Evolutionary conservation across 139 green algal genomes (phyloP).

Genomic region (Eudorina sp.): DNA sequence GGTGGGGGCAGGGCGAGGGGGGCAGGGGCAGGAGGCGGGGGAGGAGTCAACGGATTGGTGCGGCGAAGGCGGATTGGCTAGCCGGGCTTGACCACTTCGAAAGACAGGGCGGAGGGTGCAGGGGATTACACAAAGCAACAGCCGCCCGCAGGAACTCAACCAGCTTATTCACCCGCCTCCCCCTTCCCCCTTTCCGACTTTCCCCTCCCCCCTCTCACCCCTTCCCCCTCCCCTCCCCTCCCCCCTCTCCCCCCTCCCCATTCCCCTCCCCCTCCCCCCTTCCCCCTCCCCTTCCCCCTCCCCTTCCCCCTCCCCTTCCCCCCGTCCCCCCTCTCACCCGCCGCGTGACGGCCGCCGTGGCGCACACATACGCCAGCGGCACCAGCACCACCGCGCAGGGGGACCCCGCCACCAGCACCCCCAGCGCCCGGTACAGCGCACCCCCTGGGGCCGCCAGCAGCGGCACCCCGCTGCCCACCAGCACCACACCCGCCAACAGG

Average conservation of each 20-base stretch:
- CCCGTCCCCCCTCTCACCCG: conserved; percentile 6
- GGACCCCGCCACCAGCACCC: conserved; percentile 84
- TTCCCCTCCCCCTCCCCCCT: background rate
- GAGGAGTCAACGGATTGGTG: background rate
- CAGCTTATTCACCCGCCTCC: no score
- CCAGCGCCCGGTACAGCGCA: conserved; percentile 88
- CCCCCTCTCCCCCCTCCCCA: background rate
- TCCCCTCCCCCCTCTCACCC: background rate
- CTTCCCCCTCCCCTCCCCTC: background rate
- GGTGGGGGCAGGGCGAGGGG: background rate
- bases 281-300: background rate
- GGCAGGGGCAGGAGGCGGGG: background rate
- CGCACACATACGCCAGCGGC: conserved; percentile 90
- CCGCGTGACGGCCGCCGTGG: conserved; percentile 82
- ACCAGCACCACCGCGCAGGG: conserved; percentile 92
- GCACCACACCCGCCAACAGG: conserved; percentile 58
- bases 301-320: background rate
- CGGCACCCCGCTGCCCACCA: conserved; percentile 72
- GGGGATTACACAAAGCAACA: no score
- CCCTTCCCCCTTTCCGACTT: no score
- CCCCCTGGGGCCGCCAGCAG: conserved; percentile 73
- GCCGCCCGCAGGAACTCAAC: no score
- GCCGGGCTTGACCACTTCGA: no score
- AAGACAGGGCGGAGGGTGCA: no score
- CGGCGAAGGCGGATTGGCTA: background rate